These are phyloP conservation scores for Syncephalastrum racemosum DNA, from an alignment of 371 early-diverging fungal genomes.

Conservation along the genomic window DNA sequence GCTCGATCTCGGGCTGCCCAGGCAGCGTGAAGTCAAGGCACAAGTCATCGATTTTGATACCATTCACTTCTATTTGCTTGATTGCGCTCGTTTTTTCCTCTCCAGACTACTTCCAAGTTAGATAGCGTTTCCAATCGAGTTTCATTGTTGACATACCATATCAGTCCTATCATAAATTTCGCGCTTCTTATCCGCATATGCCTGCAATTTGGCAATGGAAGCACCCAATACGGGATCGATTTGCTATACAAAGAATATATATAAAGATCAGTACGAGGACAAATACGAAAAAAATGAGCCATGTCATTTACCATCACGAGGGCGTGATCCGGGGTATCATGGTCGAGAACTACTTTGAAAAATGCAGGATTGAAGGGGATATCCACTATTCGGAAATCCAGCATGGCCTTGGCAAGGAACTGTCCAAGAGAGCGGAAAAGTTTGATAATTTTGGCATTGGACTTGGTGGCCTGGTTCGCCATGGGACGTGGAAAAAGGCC, in stretches of 20 bases:
- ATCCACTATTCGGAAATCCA: slow-evolving; percentile 88
- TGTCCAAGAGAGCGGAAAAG: slow-evolving; percentile 76
- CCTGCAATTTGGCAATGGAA: slow-evolving; percentile 66
- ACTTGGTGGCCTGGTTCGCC: slow-evolving; percentile 22
- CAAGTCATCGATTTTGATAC: slow-evolving; percentile 60
- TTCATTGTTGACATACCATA: too few species aligned
- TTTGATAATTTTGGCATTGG: slow-evolving; percentile 48
- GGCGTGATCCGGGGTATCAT: slow-evolving; percentile 18
- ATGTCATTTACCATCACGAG: slow-evolving; percentile 25
- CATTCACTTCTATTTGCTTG: slow-evolving; percentile 50
- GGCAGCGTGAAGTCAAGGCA: slow-evolving; percentile 86
- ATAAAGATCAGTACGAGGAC: background rate
- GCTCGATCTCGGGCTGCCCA: slow-evolving; percentile 65
- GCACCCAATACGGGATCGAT: slow-evolving; percentile 71
- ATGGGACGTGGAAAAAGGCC: slow-evolving; percentile 82
- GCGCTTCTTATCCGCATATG: slow-evolving; percentile 55
- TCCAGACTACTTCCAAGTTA: slow-evolving; percentile 17
- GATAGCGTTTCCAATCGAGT: too few species aligned
- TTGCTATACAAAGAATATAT: slow-evolving; percentile 29
- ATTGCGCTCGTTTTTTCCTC: slow-evolving; percentile 35
- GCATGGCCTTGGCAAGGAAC: slow-evolving; percentile 86
- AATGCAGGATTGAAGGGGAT: slow-evolving; percentile 79
- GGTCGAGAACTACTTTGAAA: slow-evolving; percentile 63
- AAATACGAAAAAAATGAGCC: slow-evolving; percentile 5
- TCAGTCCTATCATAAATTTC: slow-evolving; percentile 47